Base-by-base conservation (phyloP, 192 early-diverging fungal genomes). In the Coemansia sp. region DNA sequence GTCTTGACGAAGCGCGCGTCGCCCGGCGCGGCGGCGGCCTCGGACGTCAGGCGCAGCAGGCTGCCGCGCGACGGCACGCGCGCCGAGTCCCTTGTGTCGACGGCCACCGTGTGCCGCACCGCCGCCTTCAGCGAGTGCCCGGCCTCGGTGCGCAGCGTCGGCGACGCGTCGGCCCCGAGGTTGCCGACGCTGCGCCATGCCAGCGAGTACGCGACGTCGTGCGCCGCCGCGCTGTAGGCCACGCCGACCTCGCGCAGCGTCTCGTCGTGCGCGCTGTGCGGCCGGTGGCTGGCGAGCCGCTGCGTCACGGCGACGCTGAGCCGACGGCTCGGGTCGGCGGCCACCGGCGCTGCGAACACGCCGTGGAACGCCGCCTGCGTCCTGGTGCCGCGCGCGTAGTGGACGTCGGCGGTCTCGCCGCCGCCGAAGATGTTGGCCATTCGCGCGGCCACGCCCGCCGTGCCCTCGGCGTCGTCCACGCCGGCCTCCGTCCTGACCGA, bases 391-490 rank as follows among this genome's bases (percentile, higher is more conserved):
- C 93, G 90, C 17, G 90, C 84, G 43, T 90, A 89, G 65, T 86
- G 89, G 0, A 88, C 86, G 63, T 89, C 88, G 7, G 96, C 64
- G 17, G 86, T 83, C 77, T 99, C 97, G 25, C 88, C 97, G 20
- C 88, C 91, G 19, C 97, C 97, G 79, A 95, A 92, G 3, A 90
- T 85, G 66, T 99, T 98, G 60, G 90, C 86, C 25, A 98, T 55
- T 39, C 86, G 87, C 39, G 90, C 76, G 0, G 93, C 87, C 8
- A 89, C 83, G 61, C 86, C 90, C 72, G 91, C 88, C 39, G 83
- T 92, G 40, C 93, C 96, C 75, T 97, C 94, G 58, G 90, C 85
- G 63, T 93, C 94, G 16, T 93, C 93, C 38, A 97, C 86, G 55
- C 95, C 93, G 6, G 95, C 94, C 17, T 94, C 95, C 7, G 96